Conservation (phyloP, 192 early-diverging fungal species). For the Podila verticillata region DNA sequence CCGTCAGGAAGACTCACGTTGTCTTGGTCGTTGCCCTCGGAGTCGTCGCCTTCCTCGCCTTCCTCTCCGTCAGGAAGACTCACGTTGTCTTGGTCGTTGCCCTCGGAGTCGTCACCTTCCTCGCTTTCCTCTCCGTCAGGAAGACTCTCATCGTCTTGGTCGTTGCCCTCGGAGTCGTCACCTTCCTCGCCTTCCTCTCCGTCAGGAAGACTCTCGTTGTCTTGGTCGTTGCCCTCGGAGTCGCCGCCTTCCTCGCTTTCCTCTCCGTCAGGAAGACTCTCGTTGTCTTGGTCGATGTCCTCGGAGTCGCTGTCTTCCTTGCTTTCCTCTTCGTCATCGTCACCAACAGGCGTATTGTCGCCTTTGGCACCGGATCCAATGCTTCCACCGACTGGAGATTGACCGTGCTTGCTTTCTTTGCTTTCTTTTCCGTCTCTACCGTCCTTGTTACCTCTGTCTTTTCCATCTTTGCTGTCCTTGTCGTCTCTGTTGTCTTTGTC, state of each 20-base stretch:
- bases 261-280: background rate
- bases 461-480: background rate
- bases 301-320: background rate
- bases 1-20: background rate
- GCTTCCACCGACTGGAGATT: background rate
- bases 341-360: background rate
- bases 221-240: background rate
- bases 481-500: background rate
- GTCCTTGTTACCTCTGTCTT: conserved; percentile 7
- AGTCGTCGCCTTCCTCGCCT: background rate
- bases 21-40: background rate
- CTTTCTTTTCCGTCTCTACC: background rate
- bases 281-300: conserved; percentile 3
- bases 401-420: background rate
- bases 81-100: background rate
- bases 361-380: background rate
- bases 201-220: too few relatives aligned
- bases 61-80: conserved; percentile 6
- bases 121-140: background rate
- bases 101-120: background rate
- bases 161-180: background rate
- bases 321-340: background rate
- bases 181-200: background rate
- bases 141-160: background rate
- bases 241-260: background rate